phyloP scores from a whole-genome alignment of 352 stramenopile species.

The Phytophthora sp. region DNA sequence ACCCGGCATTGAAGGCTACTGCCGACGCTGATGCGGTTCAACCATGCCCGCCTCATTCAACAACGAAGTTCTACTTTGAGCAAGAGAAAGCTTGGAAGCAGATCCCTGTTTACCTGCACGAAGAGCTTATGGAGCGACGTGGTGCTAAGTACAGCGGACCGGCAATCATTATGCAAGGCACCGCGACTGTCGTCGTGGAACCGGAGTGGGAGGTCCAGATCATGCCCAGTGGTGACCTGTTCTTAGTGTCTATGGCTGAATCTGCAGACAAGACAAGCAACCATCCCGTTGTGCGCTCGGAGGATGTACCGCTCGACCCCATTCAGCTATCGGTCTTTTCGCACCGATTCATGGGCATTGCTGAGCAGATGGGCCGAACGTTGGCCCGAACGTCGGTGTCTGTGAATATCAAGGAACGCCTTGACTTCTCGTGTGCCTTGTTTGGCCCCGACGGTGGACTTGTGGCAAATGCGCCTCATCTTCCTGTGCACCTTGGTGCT shows the following conservation, averaged over 20 bases:
- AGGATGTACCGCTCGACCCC: slow-evolving; percentile 86
- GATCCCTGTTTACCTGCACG: slow-evolving; percentile 94
- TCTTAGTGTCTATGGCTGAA: slow-evolving; percentile 75
- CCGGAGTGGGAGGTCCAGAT: slow-evolving; percentile 94
- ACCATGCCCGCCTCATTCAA: slow-evolving; percentile 57
- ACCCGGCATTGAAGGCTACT: slow-evolving; percentile 25
- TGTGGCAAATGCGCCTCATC: slow-evolving; percentile 99
- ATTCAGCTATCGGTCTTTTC: slow-evolving; percentile 98
- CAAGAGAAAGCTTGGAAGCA: slow-evolving; percentile 78
- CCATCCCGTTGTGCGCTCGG: slow-evolving; percentile 13
- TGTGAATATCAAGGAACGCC: slow-evolving; percentile 99
- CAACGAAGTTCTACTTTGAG: slow-evolving; percentile 82
- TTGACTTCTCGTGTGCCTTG: slow-evolving; percentile 99
- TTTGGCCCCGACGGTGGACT: slow-evolving; percentile 98
- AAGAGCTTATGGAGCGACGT: slow-evolving; percentile 84
- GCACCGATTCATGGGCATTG: slow-evolving; percentile 99
- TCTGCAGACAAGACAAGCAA: slow-evolving; percentile 33
- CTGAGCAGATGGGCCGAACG: slow-evolving; percentile 99
- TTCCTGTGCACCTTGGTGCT: slow-evolving; percentile 98
- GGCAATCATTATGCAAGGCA: slow-evolving; percentile 98
- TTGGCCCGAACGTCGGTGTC: slow-evolving; percentile 96
- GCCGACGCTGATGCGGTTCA: slow-evolving; percentile 17
- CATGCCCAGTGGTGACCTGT: slow-evolving; percentile 94
- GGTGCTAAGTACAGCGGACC: slow-evolving; percentile 86
- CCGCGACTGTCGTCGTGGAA: slow-evolving; percentile 98